Evolutionary conservation across 2,329 filamentous ascomycete genomes (phyloP).

Genomic region (Huntiella omanensis): DNA sequence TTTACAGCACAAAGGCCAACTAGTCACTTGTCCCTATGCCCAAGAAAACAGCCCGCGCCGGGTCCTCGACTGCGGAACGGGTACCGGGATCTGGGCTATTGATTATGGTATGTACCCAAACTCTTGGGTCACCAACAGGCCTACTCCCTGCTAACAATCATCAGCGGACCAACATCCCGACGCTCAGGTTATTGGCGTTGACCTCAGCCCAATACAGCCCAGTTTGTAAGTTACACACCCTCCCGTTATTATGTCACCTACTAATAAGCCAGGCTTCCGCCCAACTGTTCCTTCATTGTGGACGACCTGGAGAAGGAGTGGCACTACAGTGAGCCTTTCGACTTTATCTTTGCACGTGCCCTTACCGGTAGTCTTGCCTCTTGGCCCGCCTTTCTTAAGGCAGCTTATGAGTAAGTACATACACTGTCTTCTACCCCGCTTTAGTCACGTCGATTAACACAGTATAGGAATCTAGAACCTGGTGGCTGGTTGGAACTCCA

Average conservation of each 20-base stretch:
- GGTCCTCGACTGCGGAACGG: constrained; percentile 28
- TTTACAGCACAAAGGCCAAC: constrained; percentile 18
- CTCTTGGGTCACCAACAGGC: neutral
- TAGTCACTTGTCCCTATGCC: constrained; percentile 16
- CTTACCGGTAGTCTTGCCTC: constrained; percentile 34
- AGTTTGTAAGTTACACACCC: constrained; percentile 15
- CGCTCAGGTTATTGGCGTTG: constrained; percentile 19
- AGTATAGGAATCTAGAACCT: constrained; percentile 23
- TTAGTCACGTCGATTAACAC: constrained; percentile 15
- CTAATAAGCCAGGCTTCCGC: neutral
- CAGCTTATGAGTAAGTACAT: neutral
- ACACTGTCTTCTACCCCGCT: neutral
- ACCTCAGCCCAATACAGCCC: constrained; percentile 24
- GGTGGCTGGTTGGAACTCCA: constrained; percentile 27
- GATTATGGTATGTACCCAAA: neutral
- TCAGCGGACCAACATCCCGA: constrained; percentile 1
- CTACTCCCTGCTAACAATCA: neutral
- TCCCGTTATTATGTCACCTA: neutral
- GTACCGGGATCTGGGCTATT: constrained; percentile 27
- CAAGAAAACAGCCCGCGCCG: constrained; percentile 13
- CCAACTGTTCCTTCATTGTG: neutral
- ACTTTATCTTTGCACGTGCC: constrained; percentile 39
- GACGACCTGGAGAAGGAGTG: neutral
- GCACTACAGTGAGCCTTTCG: constrained; percentile 14
- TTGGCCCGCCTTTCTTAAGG: constrained; percentile 19